Evolutionary conservation across 345 rosid species (phyloP).

Genomic region (Durio zibethinus): DNA sequence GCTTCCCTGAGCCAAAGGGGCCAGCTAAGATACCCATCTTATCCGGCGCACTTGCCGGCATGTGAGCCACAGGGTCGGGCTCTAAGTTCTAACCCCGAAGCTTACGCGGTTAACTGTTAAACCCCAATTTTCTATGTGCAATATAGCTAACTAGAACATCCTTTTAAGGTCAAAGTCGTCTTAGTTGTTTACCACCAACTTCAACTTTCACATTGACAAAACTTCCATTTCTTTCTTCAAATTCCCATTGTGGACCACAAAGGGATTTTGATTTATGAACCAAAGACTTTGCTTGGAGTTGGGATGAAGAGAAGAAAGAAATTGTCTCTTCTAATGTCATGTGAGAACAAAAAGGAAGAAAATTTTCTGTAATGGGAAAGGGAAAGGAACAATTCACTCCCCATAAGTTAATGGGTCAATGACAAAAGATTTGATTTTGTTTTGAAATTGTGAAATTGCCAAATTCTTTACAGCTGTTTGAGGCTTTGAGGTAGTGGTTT

Average conservation of each 20-base stretch:
- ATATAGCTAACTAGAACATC: not conserved
- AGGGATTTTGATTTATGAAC: not conserved
- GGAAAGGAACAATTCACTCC: not conserved
- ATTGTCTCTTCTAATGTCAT: not conserved
- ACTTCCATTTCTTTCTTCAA: not conserved
- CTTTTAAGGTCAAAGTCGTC: conserved; percentile 8
- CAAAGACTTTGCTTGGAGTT: not conserved
- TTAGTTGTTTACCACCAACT: conserved; percentile 19
- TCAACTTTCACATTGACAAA: not conserved
- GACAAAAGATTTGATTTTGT: not conserved
- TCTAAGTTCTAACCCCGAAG: not conserved
- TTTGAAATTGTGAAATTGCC: not conserved
- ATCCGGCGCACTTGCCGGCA: conserved; percentile 30
- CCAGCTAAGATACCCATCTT: conserved; percentile 11
- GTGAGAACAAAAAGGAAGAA: not conserved
- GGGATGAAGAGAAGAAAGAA: not conserved
- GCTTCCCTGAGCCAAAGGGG: not conserved
- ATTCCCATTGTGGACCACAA: not conserved
- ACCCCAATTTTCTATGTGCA: conserved; percentile 10
- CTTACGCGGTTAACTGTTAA: conserved; percentile 1
- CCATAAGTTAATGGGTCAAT: not conserved
- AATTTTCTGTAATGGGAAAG: not conserved
- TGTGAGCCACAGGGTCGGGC: not conserved
- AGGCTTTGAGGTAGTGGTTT: too few species aligned
- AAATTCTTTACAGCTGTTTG: not conserved